Base-by-base conservation (phyloP, 1,284 basidiomycete species). In the Fomitiporia mediterranea region DNA sequence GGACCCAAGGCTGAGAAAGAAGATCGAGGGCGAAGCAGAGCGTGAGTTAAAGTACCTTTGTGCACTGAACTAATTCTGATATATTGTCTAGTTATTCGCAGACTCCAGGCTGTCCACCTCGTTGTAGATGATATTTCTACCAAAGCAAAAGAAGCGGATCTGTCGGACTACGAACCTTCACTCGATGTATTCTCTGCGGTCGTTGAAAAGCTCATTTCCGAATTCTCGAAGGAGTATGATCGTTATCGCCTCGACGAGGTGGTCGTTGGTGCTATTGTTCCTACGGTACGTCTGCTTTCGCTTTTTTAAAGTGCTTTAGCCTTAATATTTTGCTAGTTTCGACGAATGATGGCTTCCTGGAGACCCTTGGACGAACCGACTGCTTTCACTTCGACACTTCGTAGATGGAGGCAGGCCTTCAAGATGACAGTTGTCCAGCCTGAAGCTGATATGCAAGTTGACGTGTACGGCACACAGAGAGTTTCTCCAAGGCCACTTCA, bases 261-360 rank as follows among this genome's bases (percentile, higher is more conserved):
- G 13, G 82, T 97, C 0, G 90, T 99, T 0, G 94, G 88, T 37
- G 91, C 94, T 1, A 86, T 98, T 54, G 81, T 87, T 4, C 93
- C 94, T 0, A 72, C 84, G 3, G 84, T 86, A 62, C 64, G 82
- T 73, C 9, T 1, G 15, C 56, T 43, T 17, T 2, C 9, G 35
- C 53, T 34, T 17, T 52, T 19, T n/a, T 30, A n/a, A n/a, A n/a
- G 5, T 25, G 15, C 28, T 47, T n/a, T 51, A 28, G 28, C 40
- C 47, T 57, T 40, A 64, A 21, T 60, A 43, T 3, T 32, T 9
- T 25, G 6, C n/a, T 58, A 69, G 80, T 66, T 93, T 23, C 82
- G 86, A 40, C 75, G 84, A 21, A 76, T 85, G 70, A 75, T 88
- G 39, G 69, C 80, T 0, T 73, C 72, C 23, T 94, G 91, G 91